phyloP scores from a whole-genome alignment of 164 flowering plant genomes.

The Malania oleifera region DNA sequence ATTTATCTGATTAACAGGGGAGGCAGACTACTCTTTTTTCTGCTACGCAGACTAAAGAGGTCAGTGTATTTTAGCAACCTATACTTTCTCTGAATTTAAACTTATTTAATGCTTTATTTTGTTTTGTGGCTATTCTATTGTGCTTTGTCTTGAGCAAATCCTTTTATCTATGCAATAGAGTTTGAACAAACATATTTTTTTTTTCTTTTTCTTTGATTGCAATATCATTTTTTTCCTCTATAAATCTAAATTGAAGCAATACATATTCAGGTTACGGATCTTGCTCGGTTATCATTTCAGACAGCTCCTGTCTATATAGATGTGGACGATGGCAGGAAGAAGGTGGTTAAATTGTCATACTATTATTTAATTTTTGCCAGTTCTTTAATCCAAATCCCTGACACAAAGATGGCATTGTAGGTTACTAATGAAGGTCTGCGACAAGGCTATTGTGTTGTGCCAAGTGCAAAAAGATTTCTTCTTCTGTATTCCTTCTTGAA shows the following conservation, averaged over 20 bases:
- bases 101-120: not conserved
- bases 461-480: constrained; percentile 68
- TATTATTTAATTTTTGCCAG: not conserved
- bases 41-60: constrained; percentile 97
- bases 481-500: constrained; percentile 82
- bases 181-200: too few relatives aligned
- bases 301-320: constrained; percentile 70
- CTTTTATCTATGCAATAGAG: too few relatives aligned
- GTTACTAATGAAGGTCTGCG: constrained; percentile 83
- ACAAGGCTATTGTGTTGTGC: constrained; percentile 86
- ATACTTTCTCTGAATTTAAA: not conserved
- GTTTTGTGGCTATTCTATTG: too few relatives aligned
- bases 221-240: not conserved
- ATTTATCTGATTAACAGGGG: constrained; percentile 38
- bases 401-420: constrained; percentile 31
- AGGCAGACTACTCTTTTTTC: constrained; percentile 96
- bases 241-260: not conserved
- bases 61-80: constrained; percentile 17
- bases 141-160: too few relatives aligned
- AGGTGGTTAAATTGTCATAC: constrained; percentile 34
- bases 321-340: constrained; percentile 87
- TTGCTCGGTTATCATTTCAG: constrained; percentile 81
- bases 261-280: constrained; percentile 77
- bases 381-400: not conserved
- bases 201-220: too few relatives aligned